Evolutionary conservation across 176 grass and related monocot species (phyloP).

Genomic region (Calamus simplicifolius): DNA sequence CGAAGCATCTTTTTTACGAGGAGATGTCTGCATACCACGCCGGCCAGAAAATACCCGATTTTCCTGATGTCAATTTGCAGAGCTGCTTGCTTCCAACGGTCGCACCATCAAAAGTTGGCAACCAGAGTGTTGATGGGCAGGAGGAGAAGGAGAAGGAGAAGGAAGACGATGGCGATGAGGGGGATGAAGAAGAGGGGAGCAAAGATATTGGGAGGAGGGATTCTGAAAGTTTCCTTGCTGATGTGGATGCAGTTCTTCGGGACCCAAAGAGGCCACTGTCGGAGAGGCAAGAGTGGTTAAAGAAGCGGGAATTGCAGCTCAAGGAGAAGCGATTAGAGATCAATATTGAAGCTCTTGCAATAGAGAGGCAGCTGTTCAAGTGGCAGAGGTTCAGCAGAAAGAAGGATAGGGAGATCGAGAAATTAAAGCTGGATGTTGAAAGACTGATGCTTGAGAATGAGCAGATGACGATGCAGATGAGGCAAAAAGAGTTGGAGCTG

Average conservation of each 20-base stretch:
- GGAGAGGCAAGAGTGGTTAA: constrained; percentile 21
- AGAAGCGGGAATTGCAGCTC: constrained; percentile 6
- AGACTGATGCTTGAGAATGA: constrained; percentile 23
- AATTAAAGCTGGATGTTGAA: constrained; percentile 4
- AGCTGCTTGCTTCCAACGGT: no score
- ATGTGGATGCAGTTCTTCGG: neutral
- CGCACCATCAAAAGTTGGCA: no score
- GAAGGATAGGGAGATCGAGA: constrained; percentile 26
- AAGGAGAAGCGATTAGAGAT: constrained; percentile 17
- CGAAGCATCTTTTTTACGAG: no score
- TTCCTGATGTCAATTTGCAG: no score
- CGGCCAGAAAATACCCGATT: no score
- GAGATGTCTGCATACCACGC: no score
- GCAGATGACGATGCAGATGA: constrained; percentile 10
- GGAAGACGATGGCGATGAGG: no score
- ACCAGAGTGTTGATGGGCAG: no score
- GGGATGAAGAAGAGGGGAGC: no score
- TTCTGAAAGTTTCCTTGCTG: neutral
- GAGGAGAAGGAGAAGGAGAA: no score
- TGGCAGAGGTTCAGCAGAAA: constrained; percentile 25
- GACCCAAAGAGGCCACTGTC: neutral
- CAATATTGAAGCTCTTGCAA: constrained; percentile 3
- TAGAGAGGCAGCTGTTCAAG: constrained; percentile 22
- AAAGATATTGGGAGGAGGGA: neutral
- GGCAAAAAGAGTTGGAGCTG: constrained; percentile 16